Base-by-base conservation (phyloP, 192 early-diverging fungal species). In the Podila clonocystis region DNA sequence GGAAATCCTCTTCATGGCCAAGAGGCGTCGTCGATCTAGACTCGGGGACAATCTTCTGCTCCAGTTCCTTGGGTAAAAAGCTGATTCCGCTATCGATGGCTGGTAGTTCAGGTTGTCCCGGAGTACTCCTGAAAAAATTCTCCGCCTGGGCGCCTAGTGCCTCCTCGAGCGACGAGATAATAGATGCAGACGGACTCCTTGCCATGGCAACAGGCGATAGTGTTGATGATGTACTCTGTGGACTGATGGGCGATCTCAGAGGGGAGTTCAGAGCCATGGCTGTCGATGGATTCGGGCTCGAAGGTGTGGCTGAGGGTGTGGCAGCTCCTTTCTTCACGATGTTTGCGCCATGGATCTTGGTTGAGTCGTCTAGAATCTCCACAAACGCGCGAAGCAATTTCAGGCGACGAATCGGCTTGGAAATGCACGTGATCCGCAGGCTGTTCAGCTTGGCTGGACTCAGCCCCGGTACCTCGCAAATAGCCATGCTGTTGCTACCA, bases 371-470 rank as follows among this genome's bases (percentile, higher is more conserved):
- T 24, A 80, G 60, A 45, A 84, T 65, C 19, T 85, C 77, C 8
- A 82, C 84, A 65, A 87, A 84, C 0, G 84, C 78, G 2, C 75
- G 67, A 5, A 84, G 63, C 12, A 88, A 22, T 36, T 88, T 88
- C 28, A 76, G 55, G 5, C 85, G 75, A 20, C 87, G 83, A 34
- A 86, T 72, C 0, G 87, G 77, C 45, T 80, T 80, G 34, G 77
- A 80, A 59, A 87, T 85, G 8, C 78, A 74, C 28, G 84, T 72
- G 63, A 80, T 80, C 9, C 77, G 66, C 5, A 73, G 67, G 11
- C 66, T 73, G 62, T 73, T 73, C 12, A 80, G 62, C 38, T 67
- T 80, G 20, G 63, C 77, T 20, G 60, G 64, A n/a, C 71, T 73
- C 22, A 73, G 57, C 33, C 70, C 77, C 2, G 77, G 71, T 2